A percentile compares a stretch with the other conserved stretches of the same genome.
phyloP scores from a whole-genome alignment of 2,329 filamentous ascomycete species.

The Aurifilum marmelostoma region DNA sequence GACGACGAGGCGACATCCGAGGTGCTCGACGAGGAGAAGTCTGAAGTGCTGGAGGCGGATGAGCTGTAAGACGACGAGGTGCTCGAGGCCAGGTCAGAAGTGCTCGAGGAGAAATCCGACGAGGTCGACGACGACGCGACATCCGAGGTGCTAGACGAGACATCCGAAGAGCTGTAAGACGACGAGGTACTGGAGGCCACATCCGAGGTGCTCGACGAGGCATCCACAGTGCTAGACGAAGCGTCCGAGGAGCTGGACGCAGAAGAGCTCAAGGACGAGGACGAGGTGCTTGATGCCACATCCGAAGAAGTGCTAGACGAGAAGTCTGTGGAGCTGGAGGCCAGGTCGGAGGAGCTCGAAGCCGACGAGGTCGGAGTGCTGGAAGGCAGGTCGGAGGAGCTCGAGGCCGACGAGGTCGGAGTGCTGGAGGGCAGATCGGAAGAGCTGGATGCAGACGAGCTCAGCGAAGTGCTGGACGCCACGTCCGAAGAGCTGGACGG shows the following conservation, averaged over 20 bases:
- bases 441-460: too few species aligned
- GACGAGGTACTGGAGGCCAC: not conserved
- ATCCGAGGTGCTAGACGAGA: not conserved
- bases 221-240: not conserved
- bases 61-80: not conserved
- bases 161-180: not conserved
- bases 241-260: not conserved
- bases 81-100: not conserved
- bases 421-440: not conserved
- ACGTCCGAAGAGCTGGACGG: too few species aligned
- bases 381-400: not conserved
- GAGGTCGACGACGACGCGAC: not conserved
- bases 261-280: not conserved
- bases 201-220: not conserved
- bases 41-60: not conserved
- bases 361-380: not conserved
- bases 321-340: not conserved
- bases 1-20: not conserved
- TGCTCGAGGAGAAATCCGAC: not conserved
- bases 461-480: too few species aligned
- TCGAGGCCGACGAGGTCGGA: not conserved
- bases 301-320: not conserved
- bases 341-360: too few species aligned
- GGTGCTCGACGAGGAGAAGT: not conserved
- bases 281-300: too few species aligned